Conservation (phyloP, 2,329 filamentous ascomycete genomes). For the Arthrobotrys sinensis region DNA sequence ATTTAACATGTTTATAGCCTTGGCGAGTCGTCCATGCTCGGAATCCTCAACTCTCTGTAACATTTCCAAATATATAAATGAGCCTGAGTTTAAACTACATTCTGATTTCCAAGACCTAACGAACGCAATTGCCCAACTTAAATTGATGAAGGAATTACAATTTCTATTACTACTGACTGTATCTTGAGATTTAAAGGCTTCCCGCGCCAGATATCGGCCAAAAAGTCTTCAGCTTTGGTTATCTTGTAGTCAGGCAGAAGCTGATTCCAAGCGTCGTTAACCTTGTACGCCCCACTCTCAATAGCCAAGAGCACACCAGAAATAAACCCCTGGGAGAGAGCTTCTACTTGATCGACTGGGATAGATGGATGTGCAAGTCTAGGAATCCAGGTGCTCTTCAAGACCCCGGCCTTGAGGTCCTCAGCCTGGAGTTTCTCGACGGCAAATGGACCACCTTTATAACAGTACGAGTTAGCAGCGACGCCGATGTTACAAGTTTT, state of each 20-base stretch:
- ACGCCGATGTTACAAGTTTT: slow-evolving; percentile 51
- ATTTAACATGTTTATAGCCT: too few relatives aligned
- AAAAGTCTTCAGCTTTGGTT: slow-evolving; percentile 65
- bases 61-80: too few relatives aligned
- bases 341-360: slow-evolving; percentile 64
- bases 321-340: slow-evolving; percentile 62
- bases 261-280: slow-evolving; percentile 67
- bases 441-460: slow-evolving; percentile 64
- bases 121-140: too few relatives aligned
- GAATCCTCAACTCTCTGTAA: too few relatives aligned
- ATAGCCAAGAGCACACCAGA: slow-evolving; percentile 64
- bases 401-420: slow-evolving; percentile 65
- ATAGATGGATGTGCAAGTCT: slow-evolving; percentile 65
- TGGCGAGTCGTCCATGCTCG: too few relatives aligned
- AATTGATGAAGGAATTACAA: too few relatives aligned
- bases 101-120: too few relatives aligned
- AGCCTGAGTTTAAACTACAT: too few relatives aligned
- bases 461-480: neutral
- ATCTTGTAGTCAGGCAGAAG: slow-evolving; percentile 67
- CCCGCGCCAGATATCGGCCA: slow-evolving; percentile 64
- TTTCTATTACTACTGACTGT: too few relatives aligned
- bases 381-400: slow-evolving; percentile 64
- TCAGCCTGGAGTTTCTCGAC: slow-evolving; percentile 65
- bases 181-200: slow-evolving; percentile 58
- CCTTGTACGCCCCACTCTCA: slow-evolving; percentile 62